A percentile compares a stretch with the other conserved stretches of the same genome.
These are phyloP conservation scores for Penicillium coprophilum DNA, from an alignment of 495 filamentous ascomycete species.

Conservation along the genomic window DNA sequence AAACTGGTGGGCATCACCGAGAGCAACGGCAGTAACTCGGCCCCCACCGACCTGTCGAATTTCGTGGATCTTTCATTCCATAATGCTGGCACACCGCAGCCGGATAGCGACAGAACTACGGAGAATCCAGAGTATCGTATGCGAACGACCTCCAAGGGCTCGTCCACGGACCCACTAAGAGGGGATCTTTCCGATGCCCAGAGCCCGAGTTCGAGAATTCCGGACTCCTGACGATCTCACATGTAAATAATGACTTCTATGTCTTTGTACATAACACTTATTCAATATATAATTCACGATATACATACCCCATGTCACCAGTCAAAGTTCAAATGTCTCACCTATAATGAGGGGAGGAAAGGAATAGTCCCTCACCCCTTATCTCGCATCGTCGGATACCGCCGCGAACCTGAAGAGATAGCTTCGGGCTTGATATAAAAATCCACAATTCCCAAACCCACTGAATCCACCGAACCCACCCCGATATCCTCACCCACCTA, in stretches of 20 bases:
- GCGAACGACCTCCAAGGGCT: slow-evolving; percentile 17
- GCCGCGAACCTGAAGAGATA: slow-evolving; percentile 10
- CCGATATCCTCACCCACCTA: not conserved
- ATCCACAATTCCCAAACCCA: slow-evolving; percentile 3
- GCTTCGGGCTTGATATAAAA: not conserved
- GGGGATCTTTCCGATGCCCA: slow-evolving; percentile 6
- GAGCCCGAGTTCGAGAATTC: slow-evolving; percentile 7
- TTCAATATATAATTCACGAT: not conserved
- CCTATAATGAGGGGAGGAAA: slow-evolving; percentile 11
- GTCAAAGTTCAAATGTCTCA: not conserved
- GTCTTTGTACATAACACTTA: slow-evolving; percentile 9
- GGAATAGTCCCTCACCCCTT: slow-evolving; percentile 9
- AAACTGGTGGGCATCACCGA: slow-evolving; percentile 38
- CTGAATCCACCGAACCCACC: slow-evolving; percentile 1
- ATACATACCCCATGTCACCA: not conserved
- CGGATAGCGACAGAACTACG: slow-evolving; percentile 18
- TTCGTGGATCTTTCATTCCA: slow-evolving; percentile 33
- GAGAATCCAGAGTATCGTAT: slow-evolving; percentile 11
- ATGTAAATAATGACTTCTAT: slow-evolving; percentile 13
- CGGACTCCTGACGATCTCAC: slow-evolving; percentile 10
- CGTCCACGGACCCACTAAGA: slow-evolving; percentile 15
- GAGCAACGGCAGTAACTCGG: slow-evolving; percentile 21
- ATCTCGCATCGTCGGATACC: slow-evolving; percentile 21
- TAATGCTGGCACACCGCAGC: slow-evolving; percentile 2
- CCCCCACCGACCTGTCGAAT: slow-evolving; percentile 29